Base-by-base conservation (phyloP, 257 asterid genomes). In the Ophiorrhiza pumila region DNA sequence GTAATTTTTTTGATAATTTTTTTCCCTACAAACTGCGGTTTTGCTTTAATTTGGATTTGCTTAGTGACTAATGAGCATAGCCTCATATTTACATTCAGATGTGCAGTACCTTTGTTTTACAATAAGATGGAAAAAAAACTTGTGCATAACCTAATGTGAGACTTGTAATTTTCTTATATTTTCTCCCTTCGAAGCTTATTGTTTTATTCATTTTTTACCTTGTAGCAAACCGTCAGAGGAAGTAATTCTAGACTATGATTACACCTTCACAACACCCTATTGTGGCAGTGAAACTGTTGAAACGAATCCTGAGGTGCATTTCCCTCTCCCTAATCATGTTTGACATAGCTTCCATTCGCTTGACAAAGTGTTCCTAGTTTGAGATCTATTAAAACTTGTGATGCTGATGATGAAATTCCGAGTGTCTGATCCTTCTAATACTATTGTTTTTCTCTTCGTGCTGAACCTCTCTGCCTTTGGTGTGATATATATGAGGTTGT, bases 231-330 rank as follows among this genome's bases (percentile, higher is more conserved):
- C 98, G 39, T 76, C 88, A 39, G 89, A 95, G 72, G 88, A 89
- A 89, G 89, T 95, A 84, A 86, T 90, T 79, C 87, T 92, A 79
- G 99, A 95, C 71, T 95, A 92, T 79, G 99, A 95, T 76, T 95
- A 92, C 81, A 95, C 98, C 47, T 95, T 95, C 90, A 92, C 98
- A 52, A 95, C 98, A 68, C 99, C 97, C 70, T 95, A 92, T 76
- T 69, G 83, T 67, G 98, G 99, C 75, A 89, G 96, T 77, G 85
- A 74, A 78, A 65, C 71, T 77, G 77, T 86, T 37, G 90, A 89
- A 77, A 68, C 65, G 72, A 82, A 62, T 77, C 55, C 79, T 29
- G 87, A 89, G 99, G 99, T 95, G 62, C 77, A 85, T 64, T 35
- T 35, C n/a, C 29, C 49, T n/a, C 5, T 23, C 60, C 60, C 32